A percentile compares a stretch with the other conserved stretches of the same genome.
These are phyloP conservation scores for Morella rubra DNA, from an alignment of 306 rosid species.

Conservation along the genomic window DNA sequence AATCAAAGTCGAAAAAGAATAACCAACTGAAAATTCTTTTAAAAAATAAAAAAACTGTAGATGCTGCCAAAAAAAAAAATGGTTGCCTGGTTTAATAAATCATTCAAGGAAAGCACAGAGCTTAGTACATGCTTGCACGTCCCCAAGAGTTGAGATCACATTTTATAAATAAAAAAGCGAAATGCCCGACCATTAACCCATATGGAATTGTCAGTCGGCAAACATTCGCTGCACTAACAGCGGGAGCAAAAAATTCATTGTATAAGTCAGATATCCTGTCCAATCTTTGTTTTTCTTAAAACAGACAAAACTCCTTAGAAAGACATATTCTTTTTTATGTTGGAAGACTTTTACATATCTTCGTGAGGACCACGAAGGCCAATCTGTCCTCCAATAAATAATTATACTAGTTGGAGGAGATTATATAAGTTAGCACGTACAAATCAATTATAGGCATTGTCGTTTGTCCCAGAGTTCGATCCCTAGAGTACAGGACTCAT, in stretches of 20 bases:
- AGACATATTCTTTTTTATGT: not conserved
- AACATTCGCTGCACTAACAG: not conserved
- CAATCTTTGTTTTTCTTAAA: not conserved
- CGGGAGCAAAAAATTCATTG: too few relatives aligned
- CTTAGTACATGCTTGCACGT: conserved; percentile 11
- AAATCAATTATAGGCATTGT: conserved; percentile 25
- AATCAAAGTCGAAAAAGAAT: too few relatives aligned
- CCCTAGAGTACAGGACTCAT: not conserved
- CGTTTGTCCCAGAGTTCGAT: not conserved
- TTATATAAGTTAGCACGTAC: conserved; percentile 33
- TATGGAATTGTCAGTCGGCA: not conserved
- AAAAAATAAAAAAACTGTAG: not conserved
- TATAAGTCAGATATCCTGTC: not conserved
- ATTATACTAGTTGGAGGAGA: conserved; percentile 18
- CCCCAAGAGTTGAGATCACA: not conserved
- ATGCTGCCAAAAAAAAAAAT: not conserved
- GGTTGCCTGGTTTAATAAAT: not conserved
- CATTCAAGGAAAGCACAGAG: not conserved
- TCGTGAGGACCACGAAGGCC: conserved; percentile 66
- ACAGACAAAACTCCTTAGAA: not conserved
- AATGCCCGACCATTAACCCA: not conserved
- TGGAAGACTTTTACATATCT: conserved; percentile 23
- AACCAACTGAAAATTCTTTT: not conserved
- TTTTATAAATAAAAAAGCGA: not conserved
- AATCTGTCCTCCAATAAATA: not conserved